Percentiles rank a stretch among this genome's conserved stretches.
phyloP scores from a whole-genome alignment of 176 grass and related monocot species.

The Aegilops sharonensis region DNA sequence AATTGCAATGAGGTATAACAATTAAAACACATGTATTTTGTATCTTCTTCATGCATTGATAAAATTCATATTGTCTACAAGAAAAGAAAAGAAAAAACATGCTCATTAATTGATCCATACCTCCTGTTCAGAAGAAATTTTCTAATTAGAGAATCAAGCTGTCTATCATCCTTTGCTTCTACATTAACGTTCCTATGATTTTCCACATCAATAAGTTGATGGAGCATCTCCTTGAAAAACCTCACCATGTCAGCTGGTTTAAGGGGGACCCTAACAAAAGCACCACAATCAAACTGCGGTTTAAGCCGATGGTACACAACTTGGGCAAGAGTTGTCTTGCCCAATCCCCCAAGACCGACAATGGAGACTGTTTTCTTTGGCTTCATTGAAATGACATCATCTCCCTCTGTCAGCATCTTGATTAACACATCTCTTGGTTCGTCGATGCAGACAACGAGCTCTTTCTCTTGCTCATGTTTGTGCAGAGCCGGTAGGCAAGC shows the following conservation, averaged over 20 bases:
- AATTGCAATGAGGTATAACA: not conserved
- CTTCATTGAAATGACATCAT: not conserved
- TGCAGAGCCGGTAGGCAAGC: not conserved
- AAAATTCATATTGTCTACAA: no score
- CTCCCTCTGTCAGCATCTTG: not conserved
- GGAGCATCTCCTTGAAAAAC: not conserved
- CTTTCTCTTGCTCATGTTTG: not conserved
- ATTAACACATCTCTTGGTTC: not conserved
- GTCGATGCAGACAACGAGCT: not conserved
- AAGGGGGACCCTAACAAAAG: not conserved
- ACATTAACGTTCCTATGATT: not conserved
- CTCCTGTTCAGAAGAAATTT: not conserved
- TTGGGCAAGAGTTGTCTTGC: conserved; percentile 13
- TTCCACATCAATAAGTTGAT: not conserved
- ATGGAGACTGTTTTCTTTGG: not conserved
- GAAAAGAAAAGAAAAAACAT: not conserved
- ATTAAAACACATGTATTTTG: not conserved
- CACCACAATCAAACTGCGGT: not conserved
- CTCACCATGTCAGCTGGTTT: no score
- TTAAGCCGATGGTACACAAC: not conserved
- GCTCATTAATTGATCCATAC: not conserved
- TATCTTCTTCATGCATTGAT: not conserved
- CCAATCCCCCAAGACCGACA: not conserved
- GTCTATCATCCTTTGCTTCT: no score
- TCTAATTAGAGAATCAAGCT: no score